Evolutionary conservation across 176 grass and related monocot species (phyloP).

Genomic region (Oryza glaberrima): DNA sequence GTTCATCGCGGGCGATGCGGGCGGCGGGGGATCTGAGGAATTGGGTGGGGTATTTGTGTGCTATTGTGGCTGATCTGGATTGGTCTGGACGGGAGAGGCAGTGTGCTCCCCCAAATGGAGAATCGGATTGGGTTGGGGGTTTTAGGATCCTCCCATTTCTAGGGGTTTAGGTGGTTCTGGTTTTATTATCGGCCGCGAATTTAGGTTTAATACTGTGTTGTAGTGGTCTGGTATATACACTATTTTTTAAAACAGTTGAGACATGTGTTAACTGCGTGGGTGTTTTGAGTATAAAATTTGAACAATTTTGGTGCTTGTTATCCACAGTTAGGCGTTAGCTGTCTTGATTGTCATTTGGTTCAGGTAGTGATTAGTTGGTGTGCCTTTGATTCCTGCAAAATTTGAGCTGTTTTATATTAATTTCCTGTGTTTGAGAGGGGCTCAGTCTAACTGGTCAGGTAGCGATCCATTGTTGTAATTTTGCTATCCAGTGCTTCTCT

Average conservation of each 20-base stretch:
- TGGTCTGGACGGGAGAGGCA: background rate
- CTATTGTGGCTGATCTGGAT: slow-evolving; percentile 8
- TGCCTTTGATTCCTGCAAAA: background rate
- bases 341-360: background rate
- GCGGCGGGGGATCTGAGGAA: background rate
- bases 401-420: background rate
- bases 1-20: background rate
- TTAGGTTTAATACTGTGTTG: background rate
- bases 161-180: background rate
- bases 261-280: background rate
- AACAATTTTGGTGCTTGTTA: background rate
- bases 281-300: background rate
- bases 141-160: slow-evolving; percentile 5
- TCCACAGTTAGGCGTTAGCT: background rate
- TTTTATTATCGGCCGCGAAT: background rate
- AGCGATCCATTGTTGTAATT: background rate
- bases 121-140: background rate
- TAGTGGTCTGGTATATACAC: background rate
- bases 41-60: background rate
- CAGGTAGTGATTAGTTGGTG: background rate
- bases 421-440: background rate
- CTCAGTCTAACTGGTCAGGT: background rate
- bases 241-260: background rate
- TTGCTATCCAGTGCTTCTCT: background rate
- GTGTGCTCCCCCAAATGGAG: background rate